Percentiles rank a stretch among this genome's conserved stretches.
Conservation (phyloP, 1,139 yeast species). For the Taphrina pruni region DNA sequence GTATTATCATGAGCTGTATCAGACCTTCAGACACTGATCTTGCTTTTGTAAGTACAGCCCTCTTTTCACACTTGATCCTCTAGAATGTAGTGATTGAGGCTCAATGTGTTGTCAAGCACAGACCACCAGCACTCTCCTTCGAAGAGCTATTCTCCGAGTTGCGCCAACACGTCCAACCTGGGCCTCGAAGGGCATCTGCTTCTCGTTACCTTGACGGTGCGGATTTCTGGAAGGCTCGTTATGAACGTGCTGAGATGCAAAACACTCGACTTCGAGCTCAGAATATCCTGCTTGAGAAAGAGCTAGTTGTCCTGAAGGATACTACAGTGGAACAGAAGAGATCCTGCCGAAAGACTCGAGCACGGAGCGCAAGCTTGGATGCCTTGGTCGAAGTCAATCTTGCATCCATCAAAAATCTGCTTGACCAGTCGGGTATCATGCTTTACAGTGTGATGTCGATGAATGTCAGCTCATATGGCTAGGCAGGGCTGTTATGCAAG, state of each 20-base stretch:
- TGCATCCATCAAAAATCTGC: neutral
- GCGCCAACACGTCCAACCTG: neutral
- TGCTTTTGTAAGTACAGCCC: conserved; percentile 3
- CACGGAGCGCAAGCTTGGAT: conserved; percentile 9
- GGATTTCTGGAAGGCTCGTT: conserved; percentile 19
- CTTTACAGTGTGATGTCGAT: neutral
- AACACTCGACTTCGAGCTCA: conserved; percentile 9
- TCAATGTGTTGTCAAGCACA: conserved; percentile 5
- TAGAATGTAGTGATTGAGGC: conserved; percentile 3
- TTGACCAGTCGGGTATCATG: neutral
- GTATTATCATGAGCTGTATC: neutral
- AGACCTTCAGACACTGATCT: conserved; percentile 2
- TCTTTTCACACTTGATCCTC: neutral
- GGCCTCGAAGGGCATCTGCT: neutral
- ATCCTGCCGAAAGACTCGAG: conserved; percentile 6
- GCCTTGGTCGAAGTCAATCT: conserved; percentile 10
- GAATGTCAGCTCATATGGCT: neutral
- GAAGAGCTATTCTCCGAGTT: conserved; percentile 1
- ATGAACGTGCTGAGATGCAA: neutral
- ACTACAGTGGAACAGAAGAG: neutral
- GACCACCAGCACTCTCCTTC: neutral
- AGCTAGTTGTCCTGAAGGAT: neutral
- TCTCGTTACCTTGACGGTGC: conserved; percentile 6
- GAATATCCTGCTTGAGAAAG: conserved; percentile 4
- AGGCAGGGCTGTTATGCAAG: conserved; percentile 9